Percentiles rank a stretch among this genome's conserved stretches.
phyloP scores from a whole-genome alignment of 2,329 filamentous ascomycete species.

The Sclerotinia trifoliorum region DNA sequence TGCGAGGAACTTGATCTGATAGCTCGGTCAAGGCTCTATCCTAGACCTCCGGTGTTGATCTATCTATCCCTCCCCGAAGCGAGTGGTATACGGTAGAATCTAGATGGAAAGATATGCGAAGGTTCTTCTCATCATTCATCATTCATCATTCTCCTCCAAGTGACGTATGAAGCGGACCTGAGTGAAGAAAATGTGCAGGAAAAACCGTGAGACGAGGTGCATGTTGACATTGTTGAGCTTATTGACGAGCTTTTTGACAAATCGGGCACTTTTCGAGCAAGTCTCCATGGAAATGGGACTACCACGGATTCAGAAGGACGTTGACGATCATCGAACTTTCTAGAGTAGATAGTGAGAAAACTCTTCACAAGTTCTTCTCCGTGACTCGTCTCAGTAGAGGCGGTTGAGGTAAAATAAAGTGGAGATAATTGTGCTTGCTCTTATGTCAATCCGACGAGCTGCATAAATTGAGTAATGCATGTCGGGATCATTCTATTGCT shows the following conservation, averaged over 20 bases:
- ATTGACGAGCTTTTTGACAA: neutral
- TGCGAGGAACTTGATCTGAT: neutral
- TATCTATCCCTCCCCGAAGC: neutral
- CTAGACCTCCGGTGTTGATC: neutral
- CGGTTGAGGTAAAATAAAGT: neutral
- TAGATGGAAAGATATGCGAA: neutral
- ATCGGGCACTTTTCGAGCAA: neutral
- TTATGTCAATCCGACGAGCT: neutral
- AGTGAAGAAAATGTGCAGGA: neutral
- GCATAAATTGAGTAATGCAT: constrained; percentile 5
- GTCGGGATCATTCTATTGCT: constrained; percentile 7
- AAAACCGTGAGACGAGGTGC: neutral
- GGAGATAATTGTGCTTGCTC: neutral
- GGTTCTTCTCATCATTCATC: neutral
- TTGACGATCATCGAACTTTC: neutral
- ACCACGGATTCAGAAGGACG: neutral
- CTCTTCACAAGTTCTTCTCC: neutral
- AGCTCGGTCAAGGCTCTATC: constrained; percentile 1
- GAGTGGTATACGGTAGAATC: neutral
- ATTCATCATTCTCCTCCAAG: neutral
- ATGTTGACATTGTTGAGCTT: neutral
- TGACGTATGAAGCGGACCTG: neutral
- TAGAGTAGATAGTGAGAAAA: neutral
- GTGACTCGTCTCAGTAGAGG: neutral
- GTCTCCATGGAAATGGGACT: neutral